Evolutionary conservation across 1,284 basidiomycete genomes (phyloP).

Genomic region (Ganoderma boninense): DNA sequence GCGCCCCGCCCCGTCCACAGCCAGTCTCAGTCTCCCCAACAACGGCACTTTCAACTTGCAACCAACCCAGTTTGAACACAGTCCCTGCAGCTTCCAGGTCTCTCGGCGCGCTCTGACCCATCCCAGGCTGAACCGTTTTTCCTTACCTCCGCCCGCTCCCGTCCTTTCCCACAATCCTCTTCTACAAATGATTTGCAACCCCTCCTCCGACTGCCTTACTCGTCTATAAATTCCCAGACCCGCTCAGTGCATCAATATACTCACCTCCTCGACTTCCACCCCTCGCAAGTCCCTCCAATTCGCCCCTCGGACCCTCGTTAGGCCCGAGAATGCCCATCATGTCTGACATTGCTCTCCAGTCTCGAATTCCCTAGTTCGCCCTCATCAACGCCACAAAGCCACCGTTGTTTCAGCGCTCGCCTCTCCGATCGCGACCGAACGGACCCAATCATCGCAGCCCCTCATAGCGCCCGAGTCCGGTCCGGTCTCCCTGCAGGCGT

Average conservation of each 20-base stretch:
- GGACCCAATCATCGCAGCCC: constrained; percentile 11
- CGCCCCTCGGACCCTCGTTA: background rate
- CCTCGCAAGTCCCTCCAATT: background rate
- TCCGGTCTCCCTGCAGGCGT: background rate
- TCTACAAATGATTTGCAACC: background rate
- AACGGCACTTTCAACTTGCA: too few species aligned
- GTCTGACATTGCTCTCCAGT: background rate
- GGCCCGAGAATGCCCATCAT: background rate
- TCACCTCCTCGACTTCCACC: background rate
- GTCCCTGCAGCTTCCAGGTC: background rate
- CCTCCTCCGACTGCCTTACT: background rate
- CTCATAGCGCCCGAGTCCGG: constrained; percentile 9
- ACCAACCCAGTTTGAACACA: background rate
- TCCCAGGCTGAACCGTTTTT: constrained; percentile 3
- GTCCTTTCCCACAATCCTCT: background rate
- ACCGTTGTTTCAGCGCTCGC: constrained; percentile 19
- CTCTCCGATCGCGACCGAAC: constrained; percentile 6
- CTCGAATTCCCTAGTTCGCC: constrained; percentile 17
- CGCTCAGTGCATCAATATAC: background rate
- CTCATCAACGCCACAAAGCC: constrained; percentile 29
- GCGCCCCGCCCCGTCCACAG: constrained; percentile 3
- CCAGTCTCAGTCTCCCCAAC: background rate
- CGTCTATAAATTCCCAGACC: background rate
- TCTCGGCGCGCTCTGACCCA: background rate
- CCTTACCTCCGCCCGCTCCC: background rate